phyloP scores from a whole-genome alignment of 2,329 filamentous ascomycete genomes.

The Arthrobotrys musiformis region DNA sequence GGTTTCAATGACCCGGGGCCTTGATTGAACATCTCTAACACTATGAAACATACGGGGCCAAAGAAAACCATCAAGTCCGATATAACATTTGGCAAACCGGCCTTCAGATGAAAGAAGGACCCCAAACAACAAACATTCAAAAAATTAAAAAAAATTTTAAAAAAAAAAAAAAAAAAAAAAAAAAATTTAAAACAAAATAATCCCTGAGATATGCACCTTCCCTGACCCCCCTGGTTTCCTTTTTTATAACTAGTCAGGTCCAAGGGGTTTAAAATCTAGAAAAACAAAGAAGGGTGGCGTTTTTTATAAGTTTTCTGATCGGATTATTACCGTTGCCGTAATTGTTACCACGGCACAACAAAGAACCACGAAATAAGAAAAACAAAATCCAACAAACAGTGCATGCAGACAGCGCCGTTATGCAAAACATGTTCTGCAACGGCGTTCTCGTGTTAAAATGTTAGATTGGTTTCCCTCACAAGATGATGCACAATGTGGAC shows the following conservation, averaged over 20 bases:
- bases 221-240: not conserved
- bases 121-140: too few relatives aligned
- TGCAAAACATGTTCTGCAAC: not conserved
- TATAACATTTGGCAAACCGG: too few relatives aligned
- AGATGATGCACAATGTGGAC: not conserved
- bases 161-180: too few relatives aligned
- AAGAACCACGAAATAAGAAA: conserved; percentile 50
- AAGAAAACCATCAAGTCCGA: too few relatives aligned
- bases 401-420: too few relatives aligned
- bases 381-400: conserved; percentile 42
- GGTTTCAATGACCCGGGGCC: too few relatives aligned
- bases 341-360: conserved; percentile 38
- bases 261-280: not conserved
- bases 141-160: too few relatives aligned
- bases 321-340: too few relatives aligned
- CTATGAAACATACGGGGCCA: too few relatives aligned
- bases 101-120: too few relatives aligned
- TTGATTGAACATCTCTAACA: too few relatives aligned
- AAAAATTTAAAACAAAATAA: not conserved
- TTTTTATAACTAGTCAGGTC: conserved; percentile 2
- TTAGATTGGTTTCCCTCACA: too few relatives aligned
- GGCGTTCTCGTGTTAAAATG: not conserved
- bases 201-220: conserved; percentile 1
- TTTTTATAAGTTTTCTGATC: conserved; percentile 6
- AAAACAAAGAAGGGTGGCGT: conserved; percentile 1